phyloP scores from a whole-genome alignment of 1,284 basidiomycete genomes.

The Trametes hirsuta region DNA sequence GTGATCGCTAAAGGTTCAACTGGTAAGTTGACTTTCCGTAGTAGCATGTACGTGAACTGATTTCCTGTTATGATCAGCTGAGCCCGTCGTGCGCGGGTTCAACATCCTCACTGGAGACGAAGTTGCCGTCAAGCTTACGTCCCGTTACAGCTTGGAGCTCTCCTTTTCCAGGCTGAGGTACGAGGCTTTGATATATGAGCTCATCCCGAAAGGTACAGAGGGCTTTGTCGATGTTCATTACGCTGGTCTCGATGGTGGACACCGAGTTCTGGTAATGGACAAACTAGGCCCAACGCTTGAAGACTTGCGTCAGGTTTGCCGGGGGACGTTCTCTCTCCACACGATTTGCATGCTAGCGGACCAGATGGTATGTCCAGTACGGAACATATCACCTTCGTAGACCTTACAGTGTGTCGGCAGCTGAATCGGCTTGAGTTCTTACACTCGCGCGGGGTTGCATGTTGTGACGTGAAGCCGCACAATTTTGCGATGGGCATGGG shows the following conservation, averaged over 20 bases:
- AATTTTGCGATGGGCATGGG: conserved; percentile 24
- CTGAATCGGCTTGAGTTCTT: neutral
- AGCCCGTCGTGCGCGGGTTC: conserved; percentile 9
- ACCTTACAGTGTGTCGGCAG: neutral
- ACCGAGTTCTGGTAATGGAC: conserved; percentile 24
- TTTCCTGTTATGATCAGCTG: no score
- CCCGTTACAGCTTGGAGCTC: neutral
- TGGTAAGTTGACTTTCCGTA: neutral
- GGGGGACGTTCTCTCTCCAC: conserved; percentile 19
- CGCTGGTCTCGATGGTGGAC: conserved; percentile 8
- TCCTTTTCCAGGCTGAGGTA: neutral
- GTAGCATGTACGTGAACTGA: no score
- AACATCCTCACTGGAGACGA: conserved; percentile 1
- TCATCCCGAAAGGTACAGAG: conserved; percentile 1
- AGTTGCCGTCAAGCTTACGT: conserved; percentile 5
- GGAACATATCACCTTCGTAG: no score
- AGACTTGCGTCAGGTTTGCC: conserved; percentile 18
- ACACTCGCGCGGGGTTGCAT: conserved; percentile 21
- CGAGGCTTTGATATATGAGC: conserved; percentile 11
- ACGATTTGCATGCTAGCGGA: conserved; percentile 24
- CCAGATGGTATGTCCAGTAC: conserved; percentile 11
- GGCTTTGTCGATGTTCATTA: conserved; percentile 12
- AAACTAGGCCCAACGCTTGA: conserved; percentile 20
- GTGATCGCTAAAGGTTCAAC: neutral
- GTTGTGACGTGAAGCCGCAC: conserved; percentile 25